These are phyloP conservation scores for Macrocybe gigantea DNA, from an alignment of 768 basidiomycete genomes.

Conservation along the genomic window DNA sequence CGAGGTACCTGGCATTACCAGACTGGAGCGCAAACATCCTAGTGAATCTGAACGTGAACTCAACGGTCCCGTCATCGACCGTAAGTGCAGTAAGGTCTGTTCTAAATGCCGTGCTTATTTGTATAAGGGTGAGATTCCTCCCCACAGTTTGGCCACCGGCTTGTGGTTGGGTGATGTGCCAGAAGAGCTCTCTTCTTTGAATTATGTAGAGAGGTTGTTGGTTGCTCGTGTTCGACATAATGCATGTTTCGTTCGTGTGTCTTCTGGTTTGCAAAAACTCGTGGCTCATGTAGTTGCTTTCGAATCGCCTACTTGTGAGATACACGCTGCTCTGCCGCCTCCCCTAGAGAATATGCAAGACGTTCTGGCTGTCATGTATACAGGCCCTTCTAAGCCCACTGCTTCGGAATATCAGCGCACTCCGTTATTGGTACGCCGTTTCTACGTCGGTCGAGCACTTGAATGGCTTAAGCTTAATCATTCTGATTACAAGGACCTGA, in stretches of 20 bases:
- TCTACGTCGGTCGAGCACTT: constrained; percentile 19
- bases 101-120: constrained; percentile 18
- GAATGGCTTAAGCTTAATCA: constrained; percentile 32
- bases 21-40: not conserved
- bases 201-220: constrained; percentile 20
- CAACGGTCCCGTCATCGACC: constrained; percentile 16
- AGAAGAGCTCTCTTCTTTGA: constrained; percentile 14
- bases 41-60: not conserved
- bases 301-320: constrained; percentile 15
- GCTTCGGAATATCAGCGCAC: constrained; percentile 8
- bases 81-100: constrained; percentile 13
- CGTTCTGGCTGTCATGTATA: constrained; percentile 15
- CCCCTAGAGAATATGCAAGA: constrained; percentile 15
- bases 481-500: constrained; percentile 22
- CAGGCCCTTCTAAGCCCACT: constrained; percentile 16
- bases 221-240: constrained; percentile 19
- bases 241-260: constrained; percentile 20
- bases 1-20: constrained; percentile 1
- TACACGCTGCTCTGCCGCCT: constrained; percentile 20
- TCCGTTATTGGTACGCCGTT: constrained; percentile 20
- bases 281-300: constrained; percentile 23
- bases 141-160: constrained; percentile 22
- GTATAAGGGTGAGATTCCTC: constrained; percentile 9
- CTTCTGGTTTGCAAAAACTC: constrained; percentile 20
- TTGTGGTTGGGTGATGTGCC: constrained; percentile 31